Conservation (phyloP, 2,329 filamentous ascomycete species). For the Colletotrichum melonis region DNA sequence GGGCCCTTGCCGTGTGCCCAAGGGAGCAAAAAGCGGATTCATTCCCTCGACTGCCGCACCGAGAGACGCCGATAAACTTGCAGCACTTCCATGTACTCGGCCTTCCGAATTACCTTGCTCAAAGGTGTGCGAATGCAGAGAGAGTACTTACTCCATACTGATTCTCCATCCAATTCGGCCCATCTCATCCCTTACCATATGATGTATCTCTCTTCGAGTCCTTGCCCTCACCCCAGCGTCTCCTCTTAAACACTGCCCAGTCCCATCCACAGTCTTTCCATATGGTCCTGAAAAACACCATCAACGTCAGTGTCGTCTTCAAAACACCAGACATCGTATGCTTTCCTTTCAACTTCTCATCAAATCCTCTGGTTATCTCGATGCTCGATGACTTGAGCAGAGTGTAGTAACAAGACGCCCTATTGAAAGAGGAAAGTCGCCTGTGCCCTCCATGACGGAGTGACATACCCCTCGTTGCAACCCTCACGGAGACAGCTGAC, state of each 20-base stretch:
- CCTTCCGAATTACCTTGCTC: neutral
- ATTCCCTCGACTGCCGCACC: neutral
- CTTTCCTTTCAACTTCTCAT: neutral
- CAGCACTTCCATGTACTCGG: neutral
- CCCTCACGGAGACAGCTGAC: slow-evolving; percentile 3
- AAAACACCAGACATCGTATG: neutral
- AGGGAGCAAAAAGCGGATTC: neutral
- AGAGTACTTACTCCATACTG: neutral
- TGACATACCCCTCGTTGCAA: neutral
- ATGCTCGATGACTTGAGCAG: neutral
- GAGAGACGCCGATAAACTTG: neutral
- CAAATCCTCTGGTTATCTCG: neutral
- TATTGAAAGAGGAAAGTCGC: neutral
- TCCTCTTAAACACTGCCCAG: neutral
- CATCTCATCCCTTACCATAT: neutral
- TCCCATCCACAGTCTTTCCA: neutral
- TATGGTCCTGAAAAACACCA: neutral
- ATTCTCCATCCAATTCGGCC: neutral
- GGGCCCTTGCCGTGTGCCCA: neutral
- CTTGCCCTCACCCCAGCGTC: too few relatives aligned
- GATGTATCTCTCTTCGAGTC: too few relatives aligned
- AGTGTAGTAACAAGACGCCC: neutral
- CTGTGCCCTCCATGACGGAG: neutral
- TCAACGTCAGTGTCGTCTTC: neutral
- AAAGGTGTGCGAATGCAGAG: neutral